Evolutionary conservation across 192 early-diverging fungal species (phyloP).

Genomic region (Obelidium mucronatum): DNA sequence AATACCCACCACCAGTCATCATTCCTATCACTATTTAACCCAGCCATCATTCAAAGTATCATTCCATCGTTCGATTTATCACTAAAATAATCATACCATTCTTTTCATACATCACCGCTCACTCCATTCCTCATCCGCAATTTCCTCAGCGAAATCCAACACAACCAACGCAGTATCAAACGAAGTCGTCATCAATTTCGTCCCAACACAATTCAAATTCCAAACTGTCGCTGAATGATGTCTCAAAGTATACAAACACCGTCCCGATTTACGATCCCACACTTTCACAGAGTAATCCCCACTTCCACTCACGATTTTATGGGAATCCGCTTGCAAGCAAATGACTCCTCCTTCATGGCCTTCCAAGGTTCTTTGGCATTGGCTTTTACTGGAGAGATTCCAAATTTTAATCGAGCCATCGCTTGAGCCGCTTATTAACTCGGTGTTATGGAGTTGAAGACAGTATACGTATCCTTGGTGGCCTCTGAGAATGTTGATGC

Average conservation of each 20-base stretch:
- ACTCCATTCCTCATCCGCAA: constrained; percentile 4
- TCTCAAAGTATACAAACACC: constrained; percentile 53
- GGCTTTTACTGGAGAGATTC: constrained; percentile 1
- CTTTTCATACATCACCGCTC: too few species aligned
- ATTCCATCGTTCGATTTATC: too few species aligned
- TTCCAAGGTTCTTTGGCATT: constrained; percentile 28
- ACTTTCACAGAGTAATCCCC: constrained; percentile 58
- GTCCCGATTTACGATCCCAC: constrained; percentile 50
- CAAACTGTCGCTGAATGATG: constrained; percentile 57
- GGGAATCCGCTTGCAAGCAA: constrained; percentile 50
- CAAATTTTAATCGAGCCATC: constrained; percentile 49
- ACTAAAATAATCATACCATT: too few species aligned
- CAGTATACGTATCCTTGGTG: constrained; percentile 50
- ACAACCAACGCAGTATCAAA: constrained; percentile 57
- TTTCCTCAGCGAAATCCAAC: constrained; percentile 51
- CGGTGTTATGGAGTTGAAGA: constrained; percentile 28
- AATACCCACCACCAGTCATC: too few species aligned
- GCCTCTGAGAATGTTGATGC: constrained; percentile 26
- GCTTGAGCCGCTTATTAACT: constrained; percentile 36
- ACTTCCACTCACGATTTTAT: constrained; percentile 52
- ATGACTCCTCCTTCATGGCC: constrained; percentile 51
- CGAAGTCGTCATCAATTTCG: constrained; percentile 55
- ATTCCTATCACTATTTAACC: too few species aligned
- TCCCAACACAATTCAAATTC: constrained; percentile 48
- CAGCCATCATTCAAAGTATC: too few species aligned